A percentile compares a stretch with the other conserved stretches of the same genome.
Conservation (phyloP, 192 early-diverging fungal genomes). For the Backusella morwellensis region DNA sequence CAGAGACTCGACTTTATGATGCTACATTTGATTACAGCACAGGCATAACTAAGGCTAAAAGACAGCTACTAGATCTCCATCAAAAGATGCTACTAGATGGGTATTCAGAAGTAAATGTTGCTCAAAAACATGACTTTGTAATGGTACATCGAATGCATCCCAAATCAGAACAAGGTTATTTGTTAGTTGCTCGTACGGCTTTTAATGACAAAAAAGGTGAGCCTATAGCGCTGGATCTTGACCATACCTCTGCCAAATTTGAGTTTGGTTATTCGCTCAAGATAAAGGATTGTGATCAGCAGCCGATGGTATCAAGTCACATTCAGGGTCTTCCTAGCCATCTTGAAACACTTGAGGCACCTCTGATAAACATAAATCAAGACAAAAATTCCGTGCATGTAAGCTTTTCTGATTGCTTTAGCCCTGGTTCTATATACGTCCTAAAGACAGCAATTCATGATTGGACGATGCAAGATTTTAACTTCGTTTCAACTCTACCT, state of each 20-base stretch:
- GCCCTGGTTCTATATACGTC: conserved; percentile 79
- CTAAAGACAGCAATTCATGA: conserved; percentile 59
- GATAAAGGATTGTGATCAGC: conserved; percentile 32
- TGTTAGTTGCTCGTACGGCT: conserved; percentile 86
- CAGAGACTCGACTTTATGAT: conserved; percentile 78
- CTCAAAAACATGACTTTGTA: conserved; percentile 94
- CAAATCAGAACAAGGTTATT: conserved; percentile 86
- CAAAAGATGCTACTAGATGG: conserved; percentile 79
- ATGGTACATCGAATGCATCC: conserved; percentile 93
- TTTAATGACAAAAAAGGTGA: conserved; percentile 54
- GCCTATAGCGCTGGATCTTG: conserved; percentile 55
- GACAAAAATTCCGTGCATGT: conserved; percentile 60
- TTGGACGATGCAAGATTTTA: conserved; percentile 47
- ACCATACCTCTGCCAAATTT: conserved; percentile 52
- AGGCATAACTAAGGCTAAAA: conserved; percentile 66
- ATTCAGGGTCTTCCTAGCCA: conserved; percentile 44
- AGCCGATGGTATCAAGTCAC: conserved; percentile 17
- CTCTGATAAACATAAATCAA: conserved; percentile 42
- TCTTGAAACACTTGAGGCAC: conserved; percentile 48
- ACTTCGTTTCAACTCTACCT: conserved; percentile 54
- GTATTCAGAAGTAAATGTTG: conserved; percentile 90
- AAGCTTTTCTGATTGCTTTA: conserved; percentile 63
- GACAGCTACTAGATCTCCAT: conserved; percentile 73
- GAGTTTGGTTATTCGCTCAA: conserved; percentile 58
- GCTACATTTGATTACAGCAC: conserved; percentile 51